Evolutionary conservation across 176 grass and related monocot species (phyloP).

Genomic region (Elymus sibiricus): DNA sequence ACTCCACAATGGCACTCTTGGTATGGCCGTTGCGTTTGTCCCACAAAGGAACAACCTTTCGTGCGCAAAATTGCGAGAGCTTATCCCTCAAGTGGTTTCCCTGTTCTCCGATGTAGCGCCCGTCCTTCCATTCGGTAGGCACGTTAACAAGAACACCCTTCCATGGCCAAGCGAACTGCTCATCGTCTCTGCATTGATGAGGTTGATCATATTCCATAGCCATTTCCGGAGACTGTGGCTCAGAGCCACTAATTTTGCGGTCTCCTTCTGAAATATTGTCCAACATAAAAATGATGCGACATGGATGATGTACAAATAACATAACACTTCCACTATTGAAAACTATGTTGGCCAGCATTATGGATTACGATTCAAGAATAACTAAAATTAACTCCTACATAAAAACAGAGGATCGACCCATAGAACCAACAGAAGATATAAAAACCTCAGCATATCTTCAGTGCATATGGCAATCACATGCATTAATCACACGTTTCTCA

Average conservation of each 20-base stretch:
- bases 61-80: slow-evolving; percentile 31
- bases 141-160: slow-evolving; percentile 60
- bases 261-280: not conserved
- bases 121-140: too few species aligned
- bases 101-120: slow-evolving; percentile 37
- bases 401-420: too few species aligned
- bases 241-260: not conserved
- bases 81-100: slow-evolving; percentile 52
- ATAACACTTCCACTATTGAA: too few species aligned
- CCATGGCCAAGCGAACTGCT: slow-evolving; percentile 66
- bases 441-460: too few species aligned
- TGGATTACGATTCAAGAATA: too few species aligned
- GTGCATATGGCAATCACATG: too few species aligned
- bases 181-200: slow-evolving; percentile 32
- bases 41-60: slow-evolving; percentile 55
- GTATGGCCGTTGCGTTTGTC: slow-evolving; percentile 32
- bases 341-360: too few species aligned
- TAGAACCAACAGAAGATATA: too few species aligned
- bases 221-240: not conserved
- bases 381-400: too few species aligned
- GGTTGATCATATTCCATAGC: slow-evolving; percentile 16
- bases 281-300: too few species aligned
- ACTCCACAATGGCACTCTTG: slow-evolving; percentile 58
- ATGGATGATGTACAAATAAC: too few species aligned
- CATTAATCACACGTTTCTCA: too few species aligned